phyloP scores from a whole-genome alignment of 768 basidiomycete species.

The Multifurca ochricompacta region DNA sequence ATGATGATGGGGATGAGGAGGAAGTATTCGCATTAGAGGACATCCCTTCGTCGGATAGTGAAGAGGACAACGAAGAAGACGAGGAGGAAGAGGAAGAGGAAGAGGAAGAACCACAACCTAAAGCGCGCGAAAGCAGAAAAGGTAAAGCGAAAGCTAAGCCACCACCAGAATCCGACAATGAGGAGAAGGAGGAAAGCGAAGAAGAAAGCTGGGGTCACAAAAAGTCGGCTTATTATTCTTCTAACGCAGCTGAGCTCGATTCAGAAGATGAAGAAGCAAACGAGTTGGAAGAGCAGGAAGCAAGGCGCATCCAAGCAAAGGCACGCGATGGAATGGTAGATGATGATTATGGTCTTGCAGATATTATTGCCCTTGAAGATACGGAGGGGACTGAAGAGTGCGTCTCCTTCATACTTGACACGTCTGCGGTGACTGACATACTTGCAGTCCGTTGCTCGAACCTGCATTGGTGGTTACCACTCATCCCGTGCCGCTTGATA shows the following conservation, averaged over 20 bases:
- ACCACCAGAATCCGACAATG: constrained; percentile 21
- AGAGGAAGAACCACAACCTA: constrained; percentile 8
- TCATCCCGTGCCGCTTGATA: constrained; percentile 45
- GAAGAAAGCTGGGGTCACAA: constrained; percentile 79
- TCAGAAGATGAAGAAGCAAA: constrained; percentile 86
- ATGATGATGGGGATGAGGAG: constrained; percentile 58
- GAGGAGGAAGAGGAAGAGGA: constrained; percentile 31
- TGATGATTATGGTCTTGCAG: constrained; percentile 79
- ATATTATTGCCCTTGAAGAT: constrained; percentile 38
- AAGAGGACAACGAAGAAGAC: constrained; percentile 39
- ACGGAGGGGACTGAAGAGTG: constrained; percentile 23
- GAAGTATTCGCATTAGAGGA: constrained; percentile 75
- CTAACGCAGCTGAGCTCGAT: constrained; percentile 72
- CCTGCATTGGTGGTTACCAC: constrained; percentile 27
- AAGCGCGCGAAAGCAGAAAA: constrained; percentile 23
- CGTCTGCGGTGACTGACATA: not conserved
- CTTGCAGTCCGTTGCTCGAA: constrained; percentile 34
- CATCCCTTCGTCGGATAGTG: constrained; percentile 38
- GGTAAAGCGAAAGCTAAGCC: constrained; percentile 23
- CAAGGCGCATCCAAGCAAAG: constrained; percentile 69
- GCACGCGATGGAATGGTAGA: constrained; percentile 62
- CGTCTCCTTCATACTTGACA: not conserved
- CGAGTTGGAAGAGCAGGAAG: constrained; percentile 84
- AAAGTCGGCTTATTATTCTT: constrained; percentile 78
- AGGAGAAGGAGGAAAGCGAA: constrained; percentile 25